Evolutionary conservation across 2,329 filamentous ascomycete species (phyloP), one percentile per base, ranked within the genome.

Genomic region (Trichoderma sp.): DNA sequence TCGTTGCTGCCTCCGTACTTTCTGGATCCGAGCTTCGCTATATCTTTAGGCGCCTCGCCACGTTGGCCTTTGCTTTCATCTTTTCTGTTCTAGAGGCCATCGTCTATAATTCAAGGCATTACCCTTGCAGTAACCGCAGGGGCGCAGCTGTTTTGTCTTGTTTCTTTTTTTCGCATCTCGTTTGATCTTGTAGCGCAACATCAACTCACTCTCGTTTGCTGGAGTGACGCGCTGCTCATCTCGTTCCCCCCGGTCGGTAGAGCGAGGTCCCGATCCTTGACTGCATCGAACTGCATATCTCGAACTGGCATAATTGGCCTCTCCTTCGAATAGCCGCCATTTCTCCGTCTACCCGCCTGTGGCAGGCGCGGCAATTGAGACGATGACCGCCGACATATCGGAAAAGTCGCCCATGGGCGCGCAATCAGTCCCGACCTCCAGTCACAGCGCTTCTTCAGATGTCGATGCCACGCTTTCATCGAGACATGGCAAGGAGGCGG

Each of bases 391-490:
- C 69, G 69, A 65, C 36, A 43, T 51, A 43, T 32, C 67, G 18
- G 69, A 71, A 36, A 71, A 71, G 32, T 32, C 61, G 69, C 51
- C 69, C 6, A 34, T 57, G 3, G 51, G 47, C 47, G 60, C 47
- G 15, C 60, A 64, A 26, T 70, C 68, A 21, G 60, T 32, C 14
- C 68, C 58, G 18, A 39, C 69, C 39, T 71, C 69, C 3, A 73
- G 62, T 30, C 72, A 72, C 30, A 64, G 70, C 69, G 53, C 57
- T 34, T 72, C 65, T 14, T 71, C 67, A 14, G 70, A 71, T 53
- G 34, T 64, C 32, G 70, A 68, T n/a, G 69, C 43, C 47, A 68
- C 43, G 26, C 53, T 63, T 39, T 61, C 61, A 8, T 70, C 60
- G n/a, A 60, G 51, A 51, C 47, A 28, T 39, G 66, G 67, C 28